These are phyloP conservation scores for Lichtheimia ornata DNA, from an alignment of 371 early-diverging fungal species.

Conservation along the genomic window DNA sequence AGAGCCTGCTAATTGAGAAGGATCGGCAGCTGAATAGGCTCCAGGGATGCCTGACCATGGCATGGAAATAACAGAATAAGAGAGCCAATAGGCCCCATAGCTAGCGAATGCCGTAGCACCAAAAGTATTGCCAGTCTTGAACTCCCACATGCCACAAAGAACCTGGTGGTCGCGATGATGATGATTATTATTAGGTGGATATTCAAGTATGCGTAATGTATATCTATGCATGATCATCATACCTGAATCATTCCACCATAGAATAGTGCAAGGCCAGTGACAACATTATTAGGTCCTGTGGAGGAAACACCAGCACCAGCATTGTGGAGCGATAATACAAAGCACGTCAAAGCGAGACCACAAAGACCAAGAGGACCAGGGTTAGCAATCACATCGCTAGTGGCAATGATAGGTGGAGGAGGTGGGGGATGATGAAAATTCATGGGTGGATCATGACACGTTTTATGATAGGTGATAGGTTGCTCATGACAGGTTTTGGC, in stretches of 20 bases:
- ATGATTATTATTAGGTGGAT: not conserved
- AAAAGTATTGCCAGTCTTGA: constrained; percentile 75
- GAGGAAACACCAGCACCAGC: constrained; percentile 65
- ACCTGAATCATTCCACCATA: constrained; percentile 83
- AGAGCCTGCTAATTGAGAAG: constrained; percentile 51
- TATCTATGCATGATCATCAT: constrained; percentile 7
- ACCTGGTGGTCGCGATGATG: constrained; percentile 27
- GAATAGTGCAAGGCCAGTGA: constrained; percentile 73
- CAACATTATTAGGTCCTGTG: constrained; percentile 56
- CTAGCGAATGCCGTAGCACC: constrained; percentile 84
- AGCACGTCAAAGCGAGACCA: constrained; percentile 76
- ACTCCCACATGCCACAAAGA: constrained; percentile 85
- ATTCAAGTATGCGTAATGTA: not conserved
- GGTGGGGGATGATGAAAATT: no score
- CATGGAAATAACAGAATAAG: constrained; percentile 62
- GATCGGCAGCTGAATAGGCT: constrained; percentile 39
- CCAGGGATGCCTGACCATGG: constrained; percentile 57
- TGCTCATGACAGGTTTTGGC: no score
- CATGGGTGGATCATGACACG: no score
- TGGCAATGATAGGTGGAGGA: not conserved
- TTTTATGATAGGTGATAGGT: no score
- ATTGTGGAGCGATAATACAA: constrained; percentile 70
- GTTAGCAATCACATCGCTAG: constrained; percentile 46
- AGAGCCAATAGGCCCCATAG: constrained; percentile 83
- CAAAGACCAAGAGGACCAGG: constrained; percentile 78